Evolutionary conservation across 2,329 filamentous ascomycete genomes (phyloP), one percentile per base, ranked within the genome.

Genomic region (Fusarium foetens): DNA sequence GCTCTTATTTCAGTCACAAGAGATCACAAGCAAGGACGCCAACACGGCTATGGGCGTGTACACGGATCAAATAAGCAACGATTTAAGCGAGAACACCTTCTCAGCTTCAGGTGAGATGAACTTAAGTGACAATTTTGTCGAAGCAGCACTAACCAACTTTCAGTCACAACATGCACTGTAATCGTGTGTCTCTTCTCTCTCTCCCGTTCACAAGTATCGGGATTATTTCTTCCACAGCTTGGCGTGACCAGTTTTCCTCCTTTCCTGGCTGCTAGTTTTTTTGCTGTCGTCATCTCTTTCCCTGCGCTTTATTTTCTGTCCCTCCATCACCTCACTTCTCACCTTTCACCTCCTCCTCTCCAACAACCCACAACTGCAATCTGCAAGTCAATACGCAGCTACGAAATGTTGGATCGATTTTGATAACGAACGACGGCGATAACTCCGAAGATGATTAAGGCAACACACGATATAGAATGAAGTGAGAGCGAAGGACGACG

Each of bases 281-380:
- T 43, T 49, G 17, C 23, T 66, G 67, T 63, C 63, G 68, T 74
- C 74, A 69, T 75, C 64, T 64, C 51, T 67, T 58, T 54, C 52
- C 64, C 60, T 59, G 46, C 67, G 63, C 63, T 73, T 76, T 75
- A 72, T 75, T 69, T 70, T 75, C 66, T 75, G 66, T 77, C 65
- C 66, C 68, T 73, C 59, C 58, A 63, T 67, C 63, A 67, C 49
- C 42, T 68, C 35, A 35, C 58, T 38, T 63, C 45, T 58, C 39
- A 58, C 43, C 53, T 57, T 42, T 57, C 67, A 63, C 66, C 61
- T 75, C 68, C 58, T 71, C 54, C 62, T 70, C 68, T 67, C 66
- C 66, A 72, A 62, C 69, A 75, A 75, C 57, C 70, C 74, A 64
- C 68, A 65, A 54, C 63, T 42, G 58, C 70, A 67, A 63, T 59